Base-by-base conservation (phyloP, 148 eudicot genomes). In the Suaeda aralocaspica region DNA sequence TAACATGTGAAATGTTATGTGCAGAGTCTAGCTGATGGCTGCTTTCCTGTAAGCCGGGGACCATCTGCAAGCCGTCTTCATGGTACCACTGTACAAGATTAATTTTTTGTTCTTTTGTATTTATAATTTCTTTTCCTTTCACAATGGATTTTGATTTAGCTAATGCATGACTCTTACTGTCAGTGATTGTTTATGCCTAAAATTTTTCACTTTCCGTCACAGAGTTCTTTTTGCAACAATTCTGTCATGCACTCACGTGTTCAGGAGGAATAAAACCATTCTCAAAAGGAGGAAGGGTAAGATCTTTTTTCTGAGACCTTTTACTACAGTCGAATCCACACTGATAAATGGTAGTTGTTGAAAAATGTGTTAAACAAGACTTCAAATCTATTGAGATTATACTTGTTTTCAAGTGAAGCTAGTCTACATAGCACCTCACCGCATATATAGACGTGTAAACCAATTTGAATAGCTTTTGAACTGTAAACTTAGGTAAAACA, bases 231-330 rank as follows among this genome's bases (percentile, higher is more conserved):
- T 61, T 91, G 83, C 91, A 86, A 53, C 98, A 91, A 70, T 91
- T 94, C 63, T 94, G 98, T 72, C 91, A 94, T 70, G 91, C 92
- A 51, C 98, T 91, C 78, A 78, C 89, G 18, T 94, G 97, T 86
- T 82, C 85, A n/a, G 81, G 79, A 69, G 83, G 78, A 55, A 75
- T 15, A 60, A 82, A 85, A 66, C 98, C 97, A 26, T 91, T 94
- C 73, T 66, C 89, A 28, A 81, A 80, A 77, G 98, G 98, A 52
- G 84, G 84, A 77, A 77, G 78, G 90, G 98, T 92, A 83, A 85
- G 83, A 9, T 80, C 73, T 50, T 16, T 12, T 60, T 58, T 45
- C n/a, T 48, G n/a, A n/a, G n/a, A n/a, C n/a, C n/a, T n/a, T n/a
- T n/a, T n/a, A n/a, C n/a, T n/a, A n/a, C n/a, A n/a, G n/a, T n/a